Base-by-base conservation (phyloP, 2,329 filamentous ascomycete species). In the Phaeosphaeriaceae sp. region DNA sequence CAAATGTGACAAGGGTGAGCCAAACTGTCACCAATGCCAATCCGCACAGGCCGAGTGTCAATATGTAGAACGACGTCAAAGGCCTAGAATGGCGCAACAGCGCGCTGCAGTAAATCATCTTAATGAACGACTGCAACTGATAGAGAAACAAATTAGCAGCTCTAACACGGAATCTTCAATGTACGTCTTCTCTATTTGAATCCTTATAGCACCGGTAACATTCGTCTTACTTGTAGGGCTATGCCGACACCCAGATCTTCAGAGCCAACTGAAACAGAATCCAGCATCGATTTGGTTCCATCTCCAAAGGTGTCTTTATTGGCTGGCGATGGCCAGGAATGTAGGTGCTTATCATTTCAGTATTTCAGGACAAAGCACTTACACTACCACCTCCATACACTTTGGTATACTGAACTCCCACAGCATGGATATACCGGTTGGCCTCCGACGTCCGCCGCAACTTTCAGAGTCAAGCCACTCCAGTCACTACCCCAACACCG, bases 391-490 rank as follows among this genome's bases (percentile, higher is more conserved):
- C n/a, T n/a, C n/a, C 6, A 7, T 16, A 20, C 29, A 5, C 21
- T 28, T 3, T 4, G 21, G 21, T 3, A n/a, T 38, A 34, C 30
- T 48, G 36, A 55, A 30, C 13, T 5, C 16, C 13, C 28, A n/a
- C 18, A 63, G 61, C 59, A 35, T 66, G 66, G 66, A 62, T 70
- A 8, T 68, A 63, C 46, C 65, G 54, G 7, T 51, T 68, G 47
- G 66, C 65, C 8, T 66, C 45, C 8, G 60, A 67, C 34, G 55
- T 62, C 2, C 58, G 52, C 28, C 57, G 50, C 11, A 63, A 54
- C 34, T 67, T 70, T 18, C 60, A 67, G 32, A 43, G 35, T 17
- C 57, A 63, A 26, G 42, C 52, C 4, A 58, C 64, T 2, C 63
- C 64, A 18, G 52, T 56, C 17, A 45, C 40, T 36, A 63, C 64